A percentile compares a stretch with the other conserved stretches of the same genome.
These are phyloP conservation scores for Hymenoscyphus fraxineus DNA, from an alignment of 2,329 filamentous ascomycete species.

Conservation along the genomic window DNA sequence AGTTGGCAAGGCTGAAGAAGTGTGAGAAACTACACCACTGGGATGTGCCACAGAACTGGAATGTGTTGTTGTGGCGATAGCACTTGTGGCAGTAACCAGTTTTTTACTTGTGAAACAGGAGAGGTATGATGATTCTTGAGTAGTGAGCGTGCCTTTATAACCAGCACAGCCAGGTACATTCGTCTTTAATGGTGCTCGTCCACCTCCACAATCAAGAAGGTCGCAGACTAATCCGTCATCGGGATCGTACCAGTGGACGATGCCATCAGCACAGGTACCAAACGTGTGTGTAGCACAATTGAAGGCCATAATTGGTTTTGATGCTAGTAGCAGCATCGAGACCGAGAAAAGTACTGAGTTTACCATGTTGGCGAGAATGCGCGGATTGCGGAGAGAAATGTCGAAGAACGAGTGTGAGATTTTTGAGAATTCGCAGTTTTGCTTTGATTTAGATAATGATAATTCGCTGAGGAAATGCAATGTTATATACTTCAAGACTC, in stretches of 20 bases:
- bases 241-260: conserved; percentile 15
- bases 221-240: conserved; percentile 21
- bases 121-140: not conserved
- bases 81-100: not conserved
- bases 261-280: not conserved
- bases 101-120: not conserved
- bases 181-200: conserved; percentile 19
- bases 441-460: not conserved
- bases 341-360: not conserved
- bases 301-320: not conserved
- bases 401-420: not conserved
- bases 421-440: not conserved
- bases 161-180: not conserved
- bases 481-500: not conserved
- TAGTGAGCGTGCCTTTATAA: not conserved
- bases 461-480: not conserved
- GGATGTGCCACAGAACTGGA: too few species aligned
- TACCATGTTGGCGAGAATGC: conserved; percentile 46
- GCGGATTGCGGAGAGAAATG: not conserved
- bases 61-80: not conserved
- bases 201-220: conserved; percentile 22
- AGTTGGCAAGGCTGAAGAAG: not conserved
- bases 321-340: not conserved
- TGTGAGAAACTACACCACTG: not conserved
- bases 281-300: not conserved